Percentiles rank a stretch among this genome's conserved stretches.
These are phyloP conservation scores for Crassisporium funariophilum DNA, from an alignment of 768 basidiomycete genomes.

Conservation along the genomic window DNA sequence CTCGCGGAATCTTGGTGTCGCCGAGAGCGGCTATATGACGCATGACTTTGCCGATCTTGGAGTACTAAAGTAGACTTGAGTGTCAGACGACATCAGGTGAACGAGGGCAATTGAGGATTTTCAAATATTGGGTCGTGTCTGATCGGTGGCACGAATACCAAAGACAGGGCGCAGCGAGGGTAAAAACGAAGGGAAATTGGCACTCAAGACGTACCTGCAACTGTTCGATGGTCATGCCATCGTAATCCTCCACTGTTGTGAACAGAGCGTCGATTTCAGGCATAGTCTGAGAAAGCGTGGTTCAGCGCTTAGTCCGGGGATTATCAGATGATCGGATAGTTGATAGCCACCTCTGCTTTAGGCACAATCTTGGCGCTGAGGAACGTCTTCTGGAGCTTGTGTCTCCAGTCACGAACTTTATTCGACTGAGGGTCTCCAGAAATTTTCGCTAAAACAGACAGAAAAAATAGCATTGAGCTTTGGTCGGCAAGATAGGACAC, in stretches of 20 bases:
- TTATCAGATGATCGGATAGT: too few relatives aligned
- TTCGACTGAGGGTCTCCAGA: conserved; percentile 67
- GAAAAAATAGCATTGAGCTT: background rate
- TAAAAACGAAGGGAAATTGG: background rate
- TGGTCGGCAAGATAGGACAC: background rate
- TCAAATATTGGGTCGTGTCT: background rate
- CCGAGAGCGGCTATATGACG: conserved; percentile 72
- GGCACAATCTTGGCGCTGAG: conserved; percentile 65
- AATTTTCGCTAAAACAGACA: conserved; percentile 39
- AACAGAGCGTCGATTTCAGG: conserved; percentile 70
- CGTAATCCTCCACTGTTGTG: conserved; percentile 73
- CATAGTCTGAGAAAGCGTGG: conserved; percentile 76
- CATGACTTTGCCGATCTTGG: conserved; percentile 88
- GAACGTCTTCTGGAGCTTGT: conserved; percentile 88
- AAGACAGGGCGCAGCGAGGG: background rate
- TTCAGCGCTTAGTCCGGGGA: too few relatives aligned
- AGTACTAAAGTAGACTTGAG: conserved; percentile 48
- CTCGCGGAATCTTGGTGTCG: conserved; percentile 60
- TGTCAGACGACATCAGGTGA: background rate
- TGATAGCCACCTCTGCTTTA: conserved; percentile 72
- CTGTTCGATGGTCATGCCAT: conserved; percentile 77
- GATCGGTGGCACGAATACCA: background rate
- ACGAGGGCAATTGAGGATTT: background rate
- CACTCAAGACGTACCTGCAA: conserved; percentile 41
- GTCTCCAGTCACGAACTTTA: conserved; percentile 88